Evolutionary conservation across 495 filamentous ascomycete genomes (phyloP).

Genomic region (Articulospora tetracladia): DNA sequence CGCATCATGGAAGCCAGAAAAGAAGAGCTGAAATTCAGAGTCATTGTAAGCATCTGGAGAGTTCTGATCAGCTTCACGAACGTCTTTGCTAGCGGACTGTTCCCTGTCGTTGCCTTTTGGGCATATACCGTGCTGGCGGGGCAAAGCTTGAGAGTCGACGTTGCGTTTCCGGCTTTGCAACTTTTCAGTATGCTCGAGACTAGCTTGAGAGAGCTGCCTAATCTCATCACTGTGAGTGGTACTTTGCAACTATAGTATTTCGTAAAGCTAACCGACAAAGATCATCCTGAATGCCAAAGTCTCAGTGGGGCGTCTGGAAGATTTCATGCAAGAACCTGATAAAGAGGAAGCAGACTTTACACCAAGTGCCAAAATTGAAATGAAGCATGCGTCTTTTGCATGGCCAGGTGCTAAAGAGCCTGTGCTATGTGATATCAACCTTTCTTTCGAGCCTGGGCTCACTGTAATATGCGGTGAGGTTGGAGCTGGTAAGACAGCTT

Average conservation of each 20-base stretch:
- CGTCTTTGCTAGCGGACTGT: conserved; percentile 59
- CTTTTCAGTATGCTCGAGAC: conserved; percentile 70
- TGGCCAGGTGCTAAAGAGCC: conserved; percentile 64
- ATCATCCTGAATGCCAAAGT: conserved; percentile 67
- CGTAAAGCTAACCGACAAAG: not conserved
- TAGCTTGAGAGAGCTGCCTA: conserved; percentile 65
- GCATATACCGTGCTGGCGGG: conserved; percentile 69
- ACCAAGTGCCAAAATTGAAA: conserved; percentile 38
- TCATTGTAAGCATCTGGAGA: conserved; percentile 59
- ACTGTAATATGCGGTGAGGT: conserved; percentile 63
- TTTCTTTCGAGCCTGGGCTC: conserved; percentile 60
- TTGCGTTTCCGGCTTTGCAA: conserved; percentile 78
- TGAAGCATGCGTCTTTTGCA: conserved; percentile 65
- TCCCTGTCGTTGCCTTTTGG: conserved; percentile 75
- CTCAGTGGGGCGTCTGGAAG: conserved; percentile 72
- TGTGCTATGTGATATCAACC: conserved; percentile 59
- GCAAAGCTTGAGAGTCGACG: conserved; percentile 62
- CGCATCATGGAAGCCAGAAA: conserved; percentile 68
- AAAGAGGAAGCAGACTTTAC: conserved; percentile 45
- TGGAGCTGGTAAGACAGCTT: conserved; percentile 74
- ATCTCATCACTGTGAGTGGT: conserved; percentile 55
- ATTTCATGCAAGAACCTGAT: conserved; percentile 80
- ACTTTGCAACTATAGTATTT: not conserved
- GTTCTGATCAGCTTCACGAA: conserved; percentile 59
- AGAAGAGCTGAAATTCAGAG: conserved; percentile 59